Evolutionary conservation across 371 early-diverging fungal species (phyloP).

Genomic region (Capillidium rhysosporum): DNA sequence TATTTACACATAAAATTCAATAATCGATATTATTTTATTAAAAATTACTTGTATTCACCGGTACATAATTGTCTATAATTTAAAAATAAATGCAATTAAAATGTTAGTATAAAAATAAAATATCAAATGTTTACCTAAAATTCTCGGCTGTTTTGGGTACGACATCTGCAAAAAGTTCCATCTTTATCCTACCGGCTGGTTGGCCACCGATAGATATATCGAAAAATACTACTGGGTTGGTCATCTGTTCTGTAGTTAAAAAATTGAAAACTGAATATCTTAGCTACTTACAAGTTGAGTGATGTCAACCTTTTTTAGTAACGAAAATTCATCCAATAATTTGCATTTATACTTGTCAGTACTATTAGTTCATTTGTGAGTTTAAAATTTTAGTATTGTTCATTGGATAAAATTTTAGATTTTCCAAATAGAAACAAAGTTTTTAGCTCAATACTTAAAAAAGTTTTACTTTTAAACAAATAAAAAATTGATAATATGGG

Average conservation of each 20-base stretch:
- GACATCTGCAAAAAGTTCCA: constrained; percentile 86
- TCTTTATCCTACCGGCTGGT: constrained; percentile 76
- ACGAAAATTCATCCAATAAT: no score
- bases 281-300: no score
- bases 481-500: no score
- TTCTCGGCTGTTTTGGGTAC: constrained; percentile 97
- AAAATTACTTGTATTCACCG: constrained; percentile 60
- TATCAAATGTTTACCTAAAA: constrained; percentile 74
- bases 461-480: no score
- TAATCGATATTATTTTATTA: background rate
- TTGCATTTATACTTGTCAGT: no score
- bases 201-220: constrained; percentile 56
- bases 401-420: no score
- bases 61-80: constrained; percentile 60
- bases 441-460: no score
- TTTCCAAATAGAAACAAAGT: no score
- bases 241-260: background rate
- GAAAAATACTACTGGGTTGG: constrained; percentile 43
- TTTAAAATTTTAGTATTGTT: no score
- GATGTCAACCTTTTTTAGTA: no score
- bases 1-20: constrained; percentile 1
- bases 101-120: background rate
- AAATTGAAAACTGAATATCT: no score
- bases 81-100: background rate
- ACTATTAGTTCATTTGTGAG: no score